Evolutionary conservation across 495 filamentous ascomycete genomes (phyloP), one percentile per base, ranked within the genome.

Genomic region (Aspergillus coremiiformis): DNA sequence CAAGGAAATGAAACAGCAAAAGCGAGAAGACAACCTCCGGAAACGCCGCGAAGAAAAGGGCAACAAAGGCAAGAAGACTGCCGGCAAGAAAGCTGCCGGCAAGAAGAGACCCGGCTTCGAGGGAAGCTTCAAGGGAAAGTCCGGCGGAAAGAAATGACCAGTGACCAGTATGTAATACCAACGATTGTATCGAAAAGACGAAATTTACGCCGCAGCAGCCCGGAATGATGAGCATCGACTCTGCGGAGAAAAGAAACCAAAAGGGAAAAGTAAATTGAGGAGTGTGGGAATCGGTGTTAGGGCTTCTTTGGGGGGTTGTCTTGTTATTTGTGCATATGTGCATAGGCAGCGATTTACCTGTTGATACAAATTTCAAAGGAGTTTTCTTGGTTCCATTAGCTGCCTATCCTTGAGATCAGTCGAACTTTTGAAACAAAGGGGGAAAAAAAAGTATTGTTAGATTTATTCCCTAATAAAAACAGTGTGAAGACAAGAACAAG

Each of bases 31-130:
- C 33, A 96, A 98, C 68, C 68, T 96, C 41, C 75, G 77, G 64
- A 93, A 95, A 72, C 73, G 92, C 51, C 81, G 80, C 65, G 93
- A 97, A 27, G 81, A 82, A 48, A 86, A 84, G 74, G 75, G 70
- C n/a, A 66, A 66, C 50, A 81, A 80, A 64, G 83, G 81, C 24
- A 33, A 82, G 61, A 76, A 74, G 56, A 56, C 65, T 53, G 62
- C 59, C 22, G 77, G 77, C 49, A 83, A 83, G 69, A 67, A 73
- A 46, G n/a, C n/a, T n/a, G n/a, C n/a, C n/a, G n/a, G n/a, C n/a
- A 80, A 86, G 69, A 76, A 72, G 23, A 68, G 87, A 55, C 85
- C 92, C 4, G 92, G 93, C 4, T 95, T 95, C 64, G 94, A 96
- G 69, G 93, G 92, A n/a, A 85, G 84, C 56, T 91, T 96, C 66